phyloP scores from a whole-genome alignment of 805 yeast species.

The Suhomyces xylopsoci region DNA sequence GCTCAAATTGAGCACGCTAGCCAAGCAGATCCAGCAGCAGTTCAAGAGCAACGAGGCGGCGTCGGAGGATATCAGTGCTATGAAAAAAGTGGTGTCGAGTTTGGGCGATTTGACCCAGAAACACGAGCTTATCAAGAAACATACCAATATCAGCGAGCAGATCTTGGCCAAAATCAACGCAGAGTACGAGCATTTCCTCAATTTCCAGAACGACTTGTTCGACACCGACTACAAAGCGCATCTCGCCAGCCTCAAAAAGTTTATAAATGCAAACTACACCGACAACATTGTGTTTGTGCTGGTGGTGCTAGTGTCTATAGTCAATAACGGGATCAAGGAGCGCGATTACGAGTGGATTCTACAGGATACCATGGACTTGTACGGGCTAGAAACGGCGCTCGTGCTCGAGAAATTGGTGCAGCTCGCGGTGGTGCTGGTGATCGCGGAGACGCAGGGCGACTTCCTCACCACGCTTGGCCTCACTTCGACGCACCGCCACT shows the following conservation, averaged over 20 bases:
- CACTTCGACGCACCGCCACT: constrained; percentile 9
- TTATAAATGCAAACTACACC: constrained; percentile 38
- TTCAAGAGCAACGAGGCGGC: constrained; percentile 54
- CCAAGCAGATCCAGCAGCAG: constrained; percentile 65
- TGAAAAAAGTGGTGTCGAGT: constrained; percentile 68
- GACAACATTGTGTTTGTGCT: constrained; percentile 48
- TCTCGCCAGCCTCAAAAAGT: constrained; percentile 27
- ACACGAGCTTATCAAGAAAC: constrained; percentile 68
- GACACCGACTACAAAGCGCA: constrained; percentile 37
- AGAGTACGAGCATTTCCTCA: constrained; percentile 47
- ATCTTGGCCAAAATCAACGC: constrained; percentile 48
- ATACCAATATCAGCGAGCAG: constrained; percentile 70
- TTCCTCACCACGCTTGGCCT: neutral
- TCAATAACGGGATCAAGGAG: constrained; percentile 66
- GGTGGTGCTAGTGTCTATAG: constrained; percentile 55
- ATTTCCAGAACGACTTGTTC: constrained; percentile 69
- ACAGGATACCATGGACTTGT: constrained; percentile 55
- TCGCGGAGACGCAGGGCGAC: constrained; percentile 6
- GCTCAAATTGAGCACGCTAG: constrained; percentile 61
- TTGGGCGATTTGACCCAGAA: constrained; percentile 62
- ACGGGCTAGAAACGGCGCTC: constrained; percentile 55
- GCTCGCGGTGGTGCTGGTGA: constrained; percentile 44
- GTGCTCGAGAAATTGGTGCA: constrained; percentile 48
- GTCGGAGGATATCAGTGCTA: constrained; percentile 27
- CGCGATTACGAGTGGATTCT: constrained; percentile 57